Base-by-base conservation (phyloP, 2,329 filamentous ascomycete genomes). In the Fusarium hostae region DNA sequence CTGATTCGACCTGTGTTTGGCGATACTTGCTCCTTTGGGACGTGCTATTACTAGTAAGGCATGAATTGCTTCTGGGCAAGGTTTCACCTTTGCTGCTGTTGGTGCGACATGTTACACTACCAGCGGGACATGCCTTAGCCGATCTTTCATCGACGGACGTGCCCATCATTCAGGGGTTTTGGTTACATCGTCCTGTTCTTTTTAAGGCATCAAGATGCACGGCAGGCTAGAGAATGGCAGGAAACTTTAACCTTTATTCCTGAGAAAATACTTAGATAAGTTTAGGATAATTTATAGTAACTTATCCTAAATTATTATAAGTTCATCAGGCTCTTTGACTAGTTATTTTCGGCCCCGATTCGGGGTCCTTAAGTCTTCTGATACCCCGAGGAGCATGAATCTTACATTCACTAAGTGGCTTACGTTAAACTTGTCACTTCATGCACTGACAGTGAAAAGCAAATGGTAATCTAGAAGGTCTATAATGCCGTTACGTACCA, bases 171-270 rank as follows among this genome's bases (percentile, higher is more conserved):
- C 66, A 57, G 50, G 64, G 58, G 41, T 54, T 35, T 48, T 59
- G 70, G 70, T 73, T 72, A 72, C 70, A 72, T 73, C 70, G 70
- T 18, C 13, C 28, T 41, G 61, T 13, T 57, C 26, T 47, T 59
- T 56, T 43, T 34, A 16, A 55, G 30, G 56, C 52, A 24, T 50
- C 51, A 45, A 41, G 16, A 51, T 72, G 54, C 70, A 73, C 26
- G 59, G 52, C 30, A 10, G 10, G 18, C 9, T 24, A 8, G n/a
- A 50, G 12, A 16, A 24, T 32, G 45, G n/a, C 28, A 32, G 45
- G 45, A 32, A 18, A 18, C 15, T 7, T 34, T 32, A 10, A 15
- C 15, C 11, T 34, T 50, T 34, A 16, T 34, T 50, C n/a, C 10
- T 34, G 16, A 50, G n/a, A 50, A 34, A 18, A 10, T 30, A 24